phyloP scores from a whole-genome alignment of 2,329 filamentous ascomycete species.

The Endothia cerciana region DNA sequence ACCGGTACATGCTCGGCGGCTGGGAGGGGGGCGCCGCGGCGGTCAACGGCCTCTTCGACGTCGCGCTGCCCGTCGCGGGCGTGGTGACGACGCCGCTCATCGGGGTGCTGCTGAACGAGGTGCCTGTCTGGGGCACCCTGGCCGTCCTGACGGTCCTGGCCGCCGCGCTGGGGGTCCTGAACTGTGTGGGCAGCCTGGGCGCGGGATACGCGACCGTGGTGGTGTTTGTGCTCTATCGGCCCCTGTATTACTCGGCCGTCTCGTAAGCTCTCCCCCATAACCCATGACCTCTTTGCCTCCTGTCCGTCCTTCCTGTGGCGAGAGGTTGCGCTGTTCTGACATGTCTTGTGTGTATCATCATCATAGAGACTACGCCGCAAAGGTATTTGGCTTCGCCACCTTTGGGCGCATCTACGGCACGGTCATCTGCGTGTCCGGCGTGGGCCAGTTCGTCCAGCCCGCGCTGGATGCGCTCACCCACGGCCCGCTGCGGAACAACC shows the following conservation, averaged over 20 bases:
- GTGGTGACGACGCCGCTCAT: constrained; percentile 73
- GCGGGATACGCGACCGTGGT: constrained; percentile 69
- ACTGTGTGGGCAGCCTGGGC: constrained; percentile 54
- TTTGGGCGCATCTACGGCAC: constrained; percentile 81
- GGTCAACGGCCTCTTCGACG: constrained; percentile 48
- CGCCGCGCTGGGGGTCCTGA: constrained; percentile 65
- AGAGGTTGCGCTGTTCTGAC: not conserved
- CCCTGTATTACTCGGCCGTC: constrained; percentile 77
- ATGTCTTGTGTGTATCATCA: not conserved
- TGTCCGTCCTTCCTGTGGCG: not conserved
- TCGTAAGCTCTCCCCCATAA: constrained; percentile 54
- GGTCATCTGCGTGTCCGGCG: constrained; percentile 72
- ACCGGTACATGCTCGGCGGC: constrained; percentile 64
- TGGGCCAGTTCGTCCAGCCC: constrained; percentile 73
- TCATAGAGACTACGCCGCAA: constrained; percentile 71
- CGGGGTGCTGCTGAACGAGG: constrained; percentile 68
- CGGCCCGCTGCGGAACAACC: constrained; percentile 61
- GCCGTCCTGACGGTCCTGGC: constrained; percentile 62
- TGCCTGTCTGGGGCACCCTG: constrained; percentile 64
- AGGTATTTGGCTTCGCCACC: constrained; percentile 77
- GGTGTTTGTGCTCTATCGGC: constrained; percentile 73
- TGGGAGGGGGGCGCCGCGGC: constrained; percentile 44
- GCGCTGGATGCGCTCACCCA: constrained; percentile 72
- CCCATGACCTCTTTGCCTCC: too few relatives aligned
- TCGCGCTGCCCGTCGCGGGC: constrained; percentile 68